A percentile compares a stretch with the other conserved stretches of the same genome.
Conservation (phyloP, 208 protist species). For the Leishmania gerbilli region DNA sequence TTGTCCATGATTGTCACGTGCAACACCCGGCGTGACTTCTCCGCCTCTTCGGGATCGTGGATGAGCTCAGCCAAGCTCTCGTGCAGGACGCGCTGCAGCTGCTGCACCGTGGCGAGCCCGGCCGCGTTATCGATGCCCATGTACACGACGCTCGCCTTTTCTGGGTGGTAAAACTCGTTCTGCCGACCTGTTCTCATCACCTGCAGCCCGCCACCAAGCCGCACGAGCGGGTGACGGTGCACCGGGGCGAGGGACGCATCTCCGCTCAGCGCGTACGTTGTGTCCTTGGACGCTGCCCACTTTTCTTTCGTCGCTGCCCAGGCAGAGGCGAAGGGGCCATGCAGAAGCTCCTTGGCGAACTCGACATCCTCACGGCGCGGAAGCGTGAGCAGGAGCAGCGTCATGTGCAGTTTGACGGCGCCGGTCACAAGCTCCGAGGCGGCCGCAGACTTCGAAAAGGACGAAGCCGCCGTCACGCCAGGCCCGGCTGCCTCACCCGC, state of each 20-base stretch:
- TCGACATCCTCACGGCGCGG: conserved; percentile 43
- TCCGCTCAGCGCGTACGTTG: conserved; percentile 16
- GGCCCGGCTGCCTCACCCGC: neutral
- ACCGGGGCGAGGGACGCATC: neutral
- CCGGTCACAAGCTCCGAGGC: conserved; percentile 53
- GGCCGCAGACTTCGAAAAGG: neutral
- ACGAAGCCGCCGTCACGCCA: neutral
- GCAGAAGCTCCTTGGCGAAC: conserved; percentile 58
- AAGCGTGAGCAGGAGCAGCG: conserved; percentile 73
- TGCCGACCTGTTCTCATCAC: conserved; percentile 41
- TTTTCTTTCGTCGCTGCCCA: conserved; percentile 27
- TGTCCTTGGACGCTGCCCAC: conserved; percentile 1
- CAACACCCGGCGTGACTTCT: conserved; percentile 36
- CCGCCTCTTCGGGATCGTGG: conserved; percentile 36
- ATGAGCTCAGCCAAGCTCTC: conserved; percentile 63
- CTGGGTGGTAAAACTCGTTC: conserved; percentile 26
- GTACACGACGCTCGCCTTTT: conserved; percentile 74
- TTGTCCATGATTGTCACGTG: conserved; percentile 86
- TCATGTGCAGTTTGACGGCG: conserved; percentile 64
- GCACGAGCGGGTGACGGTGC: conserved; percentile 28
- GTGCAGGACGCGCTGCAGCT: conserved; percentile 52
- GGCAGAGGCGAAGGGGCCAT: conserved; percentile 22
- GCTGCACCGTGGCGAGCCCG: conserved; percentile 29
- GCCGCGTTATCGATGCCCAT: conserved; percentile 58
- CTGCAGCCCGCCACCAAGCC: conserved; percentile 48